Evolutionary conservation across 2,329 filamentous ascomycete species (phyloP).

Genomic region (Hymenoscyphus infarciens): DNA sequence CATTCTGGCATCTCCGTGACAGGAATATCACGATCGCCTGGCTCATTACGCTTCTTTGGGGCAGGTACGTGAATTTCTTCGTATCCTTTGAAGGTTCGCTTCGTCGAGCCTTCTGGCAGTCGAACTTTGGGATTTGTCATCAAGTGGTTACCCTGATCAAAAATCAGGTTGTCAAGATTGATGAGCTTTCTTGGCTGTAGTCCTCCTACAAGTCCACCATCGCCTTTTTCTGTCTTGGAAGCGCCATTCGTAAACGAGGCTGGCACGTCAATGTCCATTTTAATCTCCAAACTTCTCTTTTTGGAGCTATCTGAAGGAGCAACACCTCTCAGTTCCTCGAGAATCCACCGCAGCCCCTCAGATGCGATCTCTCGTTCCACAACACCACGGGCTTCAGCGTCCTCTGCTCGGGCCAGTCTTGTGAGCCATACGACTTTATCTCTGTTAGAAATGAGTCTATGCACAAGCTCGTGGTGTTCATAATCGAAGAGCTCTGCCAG

Average conservation of each 20-base stretch:
- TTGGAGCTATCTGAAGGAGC: conserved; percentile 51
- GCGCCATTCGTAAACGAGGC: conserved; percentile 51
- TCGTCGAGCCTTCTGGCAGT: conserved; percentile 89
- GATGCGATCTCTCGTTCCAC: conserved; percentile 90
- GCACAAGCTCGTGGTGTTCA: conserved; percentile 88
- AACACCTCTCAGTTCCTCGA: conserved; percentile 83
- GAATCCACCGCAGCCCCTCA: conserved; percentile 78
- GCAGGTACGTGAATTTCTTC: conserved; percentile 97
- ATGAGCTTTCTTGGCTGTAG: conserved; percentile 83
- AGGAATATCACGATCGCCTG: conserved; percentile 76
- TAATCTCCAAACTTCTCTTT: conserved; percentile 76
- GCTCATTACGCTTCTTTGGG: conserved; percentile 81
- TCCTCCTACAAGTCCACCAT: conserved; percentile 72
- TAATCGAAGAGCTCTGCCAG: conserved; percentile 98
- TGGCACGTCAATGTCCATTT: conserved; percentile 87
- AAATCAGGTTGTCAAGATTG: conserved; percentile 92
- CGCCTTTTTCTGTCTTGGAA: conserved; percentile 50
- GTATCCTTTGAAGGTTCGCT: conserved; percentile 94
- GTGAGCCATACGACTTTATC: conserved; percentile 97
- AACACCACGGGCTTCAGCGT: conserved; percentile 68
- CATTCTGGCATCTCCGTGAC: conserved; percentile 89
- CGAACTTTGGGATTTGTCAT: conserved; percentile 99
- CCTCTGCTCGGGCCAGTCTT: conserved; percentile 76
- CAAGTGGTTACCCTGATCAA: conserved; percentile 96
- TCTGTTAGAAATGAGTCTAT: conserved; percentile 84